Conservation (phyloP, 2,329 filamentous ascomycete species). For the Talaromyces sp. region DNA sequence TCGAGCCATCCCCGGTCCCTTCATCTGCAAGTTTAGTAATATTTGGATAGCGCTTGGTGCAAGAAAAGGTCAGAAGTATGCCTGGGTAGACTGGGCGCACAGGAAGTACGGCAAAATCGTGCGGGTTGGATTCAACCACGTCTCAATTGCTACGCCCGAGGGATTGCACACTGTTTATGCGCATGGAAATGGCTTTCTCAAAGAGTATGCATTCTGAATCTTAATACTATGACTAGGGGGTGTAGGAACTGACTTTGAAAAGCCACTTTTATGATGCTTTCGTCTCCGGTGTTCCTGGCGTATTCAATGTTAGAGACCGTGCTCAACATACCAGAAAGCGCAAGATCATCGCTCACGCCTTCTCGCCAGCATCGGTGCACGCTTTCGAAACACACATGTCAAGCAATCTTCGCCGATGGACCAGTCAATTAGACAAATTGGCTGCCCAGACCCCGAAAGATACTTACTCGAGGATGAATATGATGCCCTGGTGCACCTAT, state of each 20-base stretch:
- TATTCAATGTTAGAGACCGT: constrained; percentile 35
- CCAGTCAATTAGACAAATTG: constrained; percentile 21
- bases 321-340: constrained; percentile 34
- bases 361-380: constrained; percentile 31
- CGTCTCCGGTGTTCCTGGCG: constrained; percentile 32
- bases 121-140: constrained; percentile 26
- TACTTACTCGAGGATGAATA: constrained; percentile 13
- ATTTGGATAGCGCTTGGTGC: constrained; percentile 23
- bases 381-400: constrained; percentile 34
- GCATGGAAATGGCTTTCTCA: constrained; percentile 36
- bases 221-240: neutral
- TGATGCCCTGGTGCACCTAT: constrained; percentile 25
- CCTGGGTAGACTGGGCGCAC: constrained; percentile 45
- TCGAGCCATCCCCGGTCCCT: constrained; percentile 20
- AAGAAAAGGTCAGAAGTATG: constrained; percentile 22
- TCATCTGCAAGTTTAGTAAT: constrained; percentile 24
- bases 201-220: constrained; percentile 20
- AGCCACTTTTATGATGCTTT: constrained; percentile 34
- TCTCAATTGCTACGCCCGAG: constrained; percentile 25
- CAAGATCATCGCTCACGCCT: constrained; percentile 35
- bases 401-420: constrained; percentile 24
- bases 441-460: constrained; percentile 8
- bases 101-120: constrained; percentile 23
- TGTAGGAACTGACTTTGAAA: neutral
- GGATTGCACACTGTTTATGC: constrained; percentile 21